Evolutionary conservation across 2,329 filamentous ascomycete genomes (phyloP).

Genomic region (Aspergillus candidus): DNA sequence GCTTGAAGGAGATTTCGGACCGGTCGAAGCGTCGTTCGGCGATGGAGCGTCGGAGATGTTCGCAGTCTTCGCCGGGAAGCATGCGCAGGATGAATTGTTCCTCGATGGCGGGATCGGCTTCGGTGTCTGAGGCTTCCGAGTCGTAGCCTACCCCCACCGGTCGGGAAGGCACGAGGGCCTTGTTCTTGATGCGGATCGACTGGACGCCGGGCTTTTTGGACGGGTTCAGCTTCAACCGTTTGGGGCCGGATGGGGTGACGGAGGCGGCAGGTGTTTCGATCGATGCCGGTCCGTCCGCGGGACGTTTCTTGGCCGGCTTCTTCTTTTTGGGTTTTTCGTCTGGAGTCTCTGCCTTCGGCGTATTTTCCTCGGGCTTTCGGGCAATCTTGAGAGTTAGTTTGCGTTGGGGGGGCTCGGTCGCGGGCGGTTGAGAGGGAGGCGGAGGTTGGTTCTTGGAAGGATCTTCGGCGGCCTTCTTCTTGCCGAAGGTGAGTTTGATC

Average conservation of each 20-base stretch:
- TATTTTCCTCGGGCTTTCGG: constrained; percentile 17
- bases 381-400: constrained; percentile 41
- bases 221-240: constrained; percentile 35
- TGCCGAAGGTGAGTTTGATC: constrained; percentile 40
- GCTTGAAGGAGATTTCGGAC: constrained; percentile 73
- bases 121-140: constrained; percentile 86
- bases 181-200: constrained; percentile 56
- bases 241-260: constrained; percentile 23
- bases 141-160: constrained; percentile 87
- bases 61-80: constrained; percentile 75
- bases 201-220: constrained; percentile 36
- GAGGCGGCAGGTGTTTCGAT: constrained; percentile 19
- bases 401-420: constrained; percentile 24
- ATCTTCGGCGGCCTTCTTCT: constrained; percentile 29
- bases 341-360: constrained; percentile 9
- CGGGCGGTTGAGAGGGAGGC: constrained; percentile 10
- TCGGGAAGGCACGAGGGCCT: constrained; percentile 62
- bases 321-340: constrained; percentile 29
- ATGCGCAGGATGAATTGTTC: constrained; percentile 87
- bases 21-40: constrained; percentile 72
- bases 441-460: constrained; percentile 16
- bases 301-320: constrained; percentile 36
- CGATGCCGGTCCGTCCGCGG: constrained; percentile 23
- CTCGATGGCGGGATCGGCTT: constrained; percentile 80
- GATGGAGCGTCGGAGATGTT: constrained; percentile 72